phyloP scores from a whole-genome alignment of 768 basidiomycete genomes.

The Neoboletus subvelutipes region DNA sequence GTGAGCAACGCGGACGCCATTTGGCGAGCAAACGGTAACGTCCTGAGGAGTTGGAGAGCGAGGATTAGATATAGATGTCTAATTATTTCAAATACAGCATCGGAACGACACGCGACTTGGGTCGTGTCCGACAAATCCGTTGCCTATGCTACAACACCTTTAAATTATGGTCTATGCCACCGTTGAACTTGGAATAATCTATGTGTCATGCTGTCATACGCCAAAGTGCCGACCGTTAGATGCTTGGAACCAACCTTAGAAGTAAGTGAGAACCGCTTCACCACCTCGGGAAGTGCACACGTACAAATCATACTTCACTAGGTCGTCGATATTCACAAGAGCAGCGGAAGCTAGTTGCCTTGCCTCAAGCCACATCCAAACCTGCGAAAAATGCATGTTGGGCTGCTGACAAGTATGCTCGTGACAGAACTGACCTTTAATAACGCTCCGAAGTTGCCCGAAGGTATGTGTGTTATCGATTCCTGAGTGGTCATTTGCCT shows the following conservation, averaged over 20 bases:
- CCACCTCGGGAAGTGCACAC: slow-evolving; percentile 29
- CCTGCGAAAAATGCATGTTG: slow-evolving; percentile 39
- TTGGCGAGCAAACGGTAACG: background rate
- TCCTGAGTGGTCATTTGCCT: slow-evolving; percentile 85
- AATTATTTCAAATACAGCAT: slow-evolving; percentile 3
- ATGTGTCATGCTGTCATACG: slow-evolving; percentile 4
- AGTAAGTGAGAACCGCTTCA: slow-evolving; percentile 15
- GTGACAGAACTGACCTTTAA: slow-evolving; percentile 65
- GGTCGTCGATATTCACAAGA: slow-evolving; percentile 77
- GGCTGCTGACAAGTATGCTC: background rate
- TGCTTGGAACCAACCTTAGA: slow-evolving; percentile 50
- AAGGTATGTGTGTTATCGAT: slow-evolving; percentile 57
- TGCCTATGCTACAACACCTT: slow-evolving; percentile 21
- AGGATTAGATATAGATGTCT: slow-evolving; percentile 3
- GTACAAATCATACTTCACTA: slow-evolving; percentile 86
- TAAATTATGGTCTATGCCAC: slow-evolving; percentile 5
- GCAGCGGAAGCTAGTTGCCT: slow-evolving; percentile 80
- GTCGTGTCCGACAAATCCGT: slow-evolving; percentile 4
- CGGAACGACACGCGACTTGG: slow-evolving; percentile 14
- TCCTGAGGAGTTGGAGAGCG: background rate
- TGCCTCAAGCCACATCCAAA: slow-evolving; percentile 94
- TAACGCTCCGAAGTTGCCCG: slow-evolving; percentile 77
- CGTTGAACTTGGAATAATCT: slow-evolving; percentile 11
- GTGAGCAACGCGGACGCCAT: slow-evolving; percentile 45
- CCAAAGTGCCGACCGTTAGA: slow-evolving; percentile 29